Conservation (phyloP, 1,284 basidiomycete species). For the Cutaneotrichosporon sp. region DNA sequence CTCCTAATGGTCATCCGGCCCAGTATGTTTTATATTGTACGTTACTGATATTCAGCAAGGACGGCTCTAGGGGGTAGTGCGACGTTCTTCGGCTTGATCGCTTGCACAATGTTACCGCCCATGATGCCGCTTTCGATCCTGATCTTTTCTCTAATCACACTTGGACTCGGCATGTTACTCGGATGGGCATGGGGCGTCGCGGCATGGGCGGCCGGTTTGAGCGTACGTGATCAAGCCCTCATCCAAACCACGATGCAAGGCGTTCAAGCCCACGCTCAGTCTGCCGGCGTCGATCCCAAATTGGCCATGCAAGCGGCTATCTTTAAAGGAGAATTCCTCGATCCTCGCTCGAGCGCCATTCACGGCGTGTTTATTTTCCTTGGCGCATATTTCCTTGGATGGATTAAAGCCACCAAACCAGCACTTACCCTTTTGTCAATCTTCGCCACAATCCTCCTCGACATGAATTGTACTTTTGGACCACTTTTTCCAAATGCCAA, state of each 20-base stretch:
- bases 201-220: conserved; percentile 65
- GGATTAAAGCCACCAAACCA: conserved; percentile 63
- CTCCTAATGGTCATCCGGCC: conserved; percentile 39
- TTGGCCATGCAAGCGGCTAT: conserved; percentile 55
- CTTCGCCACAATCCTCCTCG: conserved; percentile 55
- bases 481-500: conserved; percentile 65
- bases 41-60: background rate
- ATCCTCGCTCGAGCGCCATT: conserved; percentile 60
- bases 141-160: conserved; percentile 54
- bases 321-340: conserved; percentile 68
- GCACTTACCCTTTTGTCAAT: conserved; percentile 63
- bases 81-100: conserved; percentile 43
- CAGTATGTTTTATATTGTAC: conserved; percentile 21
- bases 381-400: conserved; percentile 63
- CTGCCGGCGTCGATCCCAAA: background rate
- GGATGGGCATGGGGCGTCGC: conserved; percentile 76
- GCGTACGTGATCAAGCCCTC: conserved; percentile 60
- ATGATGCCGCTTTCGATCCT: conserved; percentile 45
- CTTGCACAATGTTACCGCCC: conserved; percentile 46
- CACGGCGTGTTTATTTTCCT: conserved; percentile 71
- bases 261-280: background rate
- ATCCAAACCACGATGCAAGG: background rate
- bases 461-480: conserved; percentile 58
- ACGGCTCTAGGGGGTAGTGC: background rate
- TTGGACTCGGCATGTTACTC: conserved; percentile 62